A percentile compares a stretch with the other conserved stretches of the same genome.
Evolutionary conservation across 129 eudicot species (phyloP).

Genomic region (Saussurea involucrata): DNA sequence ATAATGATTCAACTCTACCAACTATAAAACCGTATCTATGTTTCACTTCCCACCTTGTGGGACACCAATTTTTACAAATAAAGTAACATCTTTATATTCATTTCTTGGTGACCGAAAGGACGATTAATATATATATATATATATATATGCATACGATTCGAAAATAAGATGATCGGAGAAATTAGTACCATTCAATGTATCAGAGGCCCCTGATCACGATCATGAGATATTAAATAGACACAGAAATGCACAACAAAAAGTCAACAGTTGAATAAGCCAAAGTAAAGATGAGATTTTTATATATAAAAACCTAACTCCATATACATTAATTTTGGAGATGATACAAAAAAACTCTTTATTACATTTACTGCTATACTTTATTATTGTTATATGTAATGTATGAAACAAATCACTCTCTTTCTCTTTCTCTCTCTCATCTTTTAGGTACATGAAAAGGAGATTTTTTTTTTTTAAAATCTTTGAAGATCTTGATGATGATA

Average conservation of each 20-base stretch:
- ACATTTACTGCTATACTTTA: slow-evolving; percentile 6
- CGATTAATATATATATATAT: too few relatives aligned
- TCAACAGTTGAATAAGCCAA: background rate
- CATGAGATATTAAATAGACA: background rate
- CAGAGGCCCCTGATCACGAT: background rate
- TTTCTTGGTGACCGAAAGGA: too few relatives aligned
- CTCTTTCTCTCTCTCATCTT: background rate
- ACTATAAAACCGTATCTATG: too few relatives aligned
- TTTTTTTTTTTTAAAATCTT: background rate
- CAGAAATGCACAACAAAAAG: background rate
- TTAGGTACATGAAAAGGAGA: slow-evolving; percentile 12
- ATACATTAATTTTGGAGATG: slow-evolving; percentile 1
- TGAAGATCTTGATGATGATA: slow-evolving; percentile 12
- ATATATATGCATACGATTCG: background rate
- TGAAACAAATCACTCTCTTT: background rate
- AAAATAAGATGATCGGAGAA: background rate
- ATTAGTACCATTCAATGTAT: background rate
- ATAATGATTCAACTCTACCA: too few relatives aligned
- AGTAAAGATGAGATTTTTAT: background rate
- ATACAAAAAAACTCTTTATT: background rate
- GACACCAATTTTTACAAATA: too few relatives aligned
- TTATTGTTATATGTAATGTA: slow-evolving; percentile 1
- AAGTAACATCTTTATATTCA: too few relatives aligned
- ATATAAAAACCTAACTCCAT: background rate
- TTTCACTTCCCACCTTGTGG: too few relatives aligned